These are phyloP conservation scores for Syzygium aqueum DNA, from an alignment of 345 rosid genomes.

Conservation along the genomic window DNA sequence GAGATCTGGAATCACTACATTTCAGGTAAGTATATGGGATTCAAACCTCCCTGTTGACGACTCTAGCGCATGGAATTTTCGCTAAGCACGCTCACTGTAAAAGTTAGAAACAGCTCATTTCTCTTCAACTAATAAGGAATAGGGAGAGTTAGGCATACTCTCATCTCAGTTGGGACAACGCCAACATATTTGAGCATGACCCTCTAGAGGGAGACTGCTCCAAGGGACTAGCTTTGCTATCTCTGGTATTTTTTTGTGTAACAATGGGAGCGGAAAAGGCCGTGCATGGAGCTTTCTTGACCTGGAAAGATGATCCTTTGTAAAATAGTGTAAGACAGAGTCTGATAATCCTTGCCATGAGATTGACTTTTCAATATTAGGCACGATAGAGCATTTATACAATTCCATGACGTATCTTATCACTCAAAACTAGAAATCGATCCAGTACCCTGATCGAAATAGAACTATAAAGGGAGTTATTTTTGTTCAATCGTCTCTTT, in stretches of 20 bases:
- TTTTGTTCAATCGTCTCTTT: neutral
- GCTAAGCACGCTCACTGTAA: neutral
- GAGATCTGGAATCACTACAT: conserved; percentile 52
- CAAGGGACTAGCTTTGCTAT: neutral
- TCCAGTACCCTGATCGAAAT: neutral
- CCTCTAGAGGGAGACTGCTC: neutral
- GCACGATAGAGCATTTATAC: neutral
- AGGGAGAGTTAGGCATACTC: neutral
- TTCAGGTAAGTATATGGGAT: conserved; percentile 66
- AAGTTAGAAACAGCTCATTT: neutral
- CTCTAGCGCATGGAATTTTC: neutral
- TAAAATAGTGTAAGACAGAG: neutral
- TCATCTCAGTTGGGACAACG: neutral
- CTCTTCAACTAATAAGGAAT: neutral
- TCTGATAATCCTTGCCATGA: neutral
- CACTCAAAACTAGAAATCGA: neutral
- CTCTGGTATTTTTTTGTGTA: neutral
- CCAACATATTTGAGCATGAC: neutral
- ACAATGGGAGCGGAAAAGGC: neutral
- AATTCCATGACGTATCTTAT: neutral
- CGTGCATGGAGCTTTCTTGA: neutral
- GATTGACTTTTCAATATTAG: neutral
- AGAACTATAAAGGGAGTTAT: neutral
- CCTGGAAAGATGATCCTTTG: neutral
- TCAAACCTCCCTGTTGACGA: conserved; percentile 52